Evolutionary conservation across 768 basidiomycete species (phyloP).

Genomic region (Leccinum boreale): DNA sequence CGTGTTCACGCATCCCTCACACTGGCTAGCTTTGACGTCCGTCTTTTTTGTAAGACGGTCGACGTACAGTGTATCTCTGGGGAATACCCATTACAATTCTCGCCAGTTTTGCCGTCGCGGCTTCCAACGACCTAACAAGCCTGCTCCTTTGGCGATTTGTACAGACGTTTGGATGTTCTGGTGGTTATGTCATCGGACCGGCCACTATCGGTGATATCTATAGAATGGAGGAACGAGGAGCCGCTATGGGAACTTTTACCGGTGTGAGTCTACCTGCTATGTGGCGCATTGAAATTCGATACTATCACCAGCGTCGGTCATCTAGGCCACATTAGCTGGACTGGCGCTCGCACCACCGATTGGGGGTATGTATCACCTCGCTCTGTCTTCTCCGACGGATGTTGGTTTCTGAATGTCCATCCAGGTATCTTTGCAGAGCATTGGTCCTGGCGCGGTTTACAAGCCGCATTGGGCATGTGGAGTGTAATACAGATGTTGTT

Average conservation of each 20-base stretch:
- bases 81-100: constrained; percentile 57
- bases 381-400: background rate
- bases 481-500: constrained; percentile 39
- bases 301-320: background rate
- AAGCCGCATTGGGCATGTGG: constrained; percentile 41
- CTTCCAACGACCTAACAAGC: constrained; percentile 37
- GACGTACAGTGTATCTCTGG: constrained; percentile 54
- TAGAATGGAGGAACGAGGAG: constrained; percentile 56
- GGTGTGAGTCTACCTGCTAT: constrained; percentile 33
- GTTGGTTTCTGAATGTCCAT: background rate
- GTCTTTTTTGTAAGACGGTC: constrained; percentile 48
- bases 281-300: background rate
- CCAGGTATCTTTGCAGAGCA: constrained; percentile 52
- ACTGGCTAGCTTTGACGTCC: background rate
- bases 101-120: constrained; percentile 58
- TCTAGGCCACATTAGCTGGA: constrained; percentile 49
- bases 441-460: constrained; percentile 64
- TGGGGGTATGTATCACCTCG: constrained; percentile 40
- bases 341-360: constrained; percentile 58
- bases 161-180: constrained; percentile 63
- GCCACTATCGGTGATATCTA: constrained; percentile 69
- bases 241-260: constrained; percentile 58
- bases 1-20: constrained; percentile 10
- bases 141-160: constrained; percentile 63
- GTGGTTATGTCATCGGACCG: constrained; percentile 52